Percentiles rank a stretch among this genome's conserved stretches.
These are phyloP conservation scores for Primulina huaijiensis DNA, from an alignment of 257 asterid genomes.

Conservation along the genomic window DNA sequence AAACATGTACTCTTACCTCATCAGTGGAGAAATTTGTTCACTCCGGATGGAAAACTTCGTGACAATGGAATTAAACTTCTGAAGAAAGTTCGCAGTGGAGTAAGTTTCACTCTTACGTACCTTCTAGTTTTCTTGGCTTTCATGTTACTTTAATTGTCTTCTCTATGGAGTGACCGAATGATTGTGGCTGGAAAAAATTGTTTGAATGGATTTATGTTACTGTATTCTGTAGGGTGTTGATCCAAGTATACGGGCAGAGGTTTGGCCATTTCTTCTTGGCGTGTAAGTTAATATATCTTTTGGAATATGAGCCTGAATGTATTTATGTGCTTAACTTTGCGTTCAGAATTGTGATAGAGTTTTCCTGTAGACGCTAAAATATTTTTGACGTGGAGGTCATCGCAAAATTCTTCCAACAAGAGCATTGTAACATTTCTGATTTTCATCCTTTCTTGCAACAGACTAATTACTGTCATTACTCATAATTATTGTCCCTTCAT, in stretches of 20 bases:
- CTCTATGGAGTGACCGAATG: slow-evolving; percentile 8
- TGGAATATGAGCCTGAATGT: background rate
- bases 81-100: slow-evolving; percentile 98
- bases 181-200: slow-evolving; percentile 5
- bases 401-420: background rate
- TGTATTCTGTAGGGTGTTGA: slow-evolving; percentile 70
- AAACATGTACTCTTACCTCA: slow-evolving; percentile 70
- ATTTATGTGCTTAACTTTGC: slow-evolving; percentile 16
- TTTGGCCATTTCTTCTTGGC: slow-evolving; percentile 96
- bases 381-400: background rate
- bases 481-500: background rate
- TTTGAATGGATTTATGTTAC: slow-evolving; percentile 13
- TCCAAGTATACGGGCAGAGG: slow-evolving; percentile 86
- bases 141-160: background rate
- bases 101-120: slow-evolving; percentile 37
- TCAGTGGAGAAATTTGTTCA: slow-evolving; percentile 73
- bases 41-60: slow-evolving; percentile 80
- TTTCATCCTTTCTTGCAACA: background rate
- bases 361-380: background rate
- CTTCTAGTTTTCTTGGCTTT: background rate
- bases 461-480: background rate
- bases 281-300: slow-evolving; percentile 58
- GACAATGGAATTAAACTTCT: slow-evolving; percentile 77
- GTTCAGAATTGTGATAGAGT: background rate
- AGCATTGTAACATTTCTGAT: background rate